A percentile compares a stretch with the other conserved stretches of the same genome.
Conservation (phyloP, 495 filamentous ascomycete genomes). For the Podospora fimiseda region DNA sequence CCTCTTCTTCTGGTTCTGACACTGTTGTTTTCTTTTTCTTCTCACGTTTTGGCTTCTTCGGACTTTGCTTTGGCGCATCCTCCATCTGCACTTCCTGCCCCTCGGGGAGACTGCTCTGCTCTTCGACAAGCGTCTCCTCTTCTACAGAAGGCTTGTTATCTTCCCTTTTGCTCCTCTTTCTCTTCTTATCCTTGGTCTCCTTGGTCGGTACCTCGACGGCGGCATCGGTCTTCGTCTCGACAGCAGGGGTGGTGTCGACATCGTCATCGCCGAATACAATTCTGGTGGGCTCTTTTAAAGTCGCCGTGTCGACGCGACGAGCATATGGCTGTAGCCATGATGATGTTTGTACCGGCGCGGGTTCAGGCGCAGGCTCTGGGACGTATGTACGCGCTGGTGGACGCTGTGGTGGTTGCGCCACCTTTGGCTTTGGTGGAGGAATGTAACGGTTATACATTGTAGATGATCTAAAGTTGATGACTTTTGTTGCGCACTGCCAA, state of each 20-base stretch:
- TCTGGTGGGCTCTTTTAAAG: neutral
- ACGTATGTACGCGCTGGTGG: neutral
- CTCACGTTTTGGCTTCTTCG: constrained; percentile 18
- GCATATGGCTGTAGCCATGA: constrained; percentile 5
- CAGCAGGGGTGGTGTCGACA: neutral
- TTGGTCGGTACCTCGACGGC: neutral
- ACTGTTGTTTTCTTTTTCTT: constrained; percentile 32
- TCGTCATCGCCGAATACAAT: constrained; percentile 4
- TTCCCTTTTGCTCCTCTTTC: neutral
- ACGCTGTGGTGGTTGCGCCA: neutral
- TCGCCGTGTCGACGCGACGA: neutral
- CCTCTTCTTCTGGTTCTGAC: constrained; percentile 10
- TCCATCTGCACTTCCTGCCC: neutral
- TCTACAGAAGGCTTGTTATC: too few relatives aligned
- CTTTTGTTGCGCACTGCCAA: too few relatives aligned
- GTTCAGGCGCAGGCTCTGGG: neutral
- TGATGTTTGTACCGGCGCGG: neutral
- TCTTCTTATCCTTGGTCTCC: neutral
- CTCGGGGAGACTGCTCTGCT: constrained; percentile 6
- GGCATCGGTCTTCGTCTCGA: constrained; percentile 1
- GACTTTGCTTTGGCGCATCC: neutral
- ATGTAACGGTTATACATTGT: constrained; percentile 40
- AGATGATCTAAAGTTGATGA: neutral
- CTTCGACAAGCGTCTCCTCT: neutral
- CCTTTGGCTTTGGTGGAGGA: constrained; percentile 27